Base-by-base conservation (phyloP, 306 rosid genomes). In the Notholithocarpus densiflorus region DNA sequence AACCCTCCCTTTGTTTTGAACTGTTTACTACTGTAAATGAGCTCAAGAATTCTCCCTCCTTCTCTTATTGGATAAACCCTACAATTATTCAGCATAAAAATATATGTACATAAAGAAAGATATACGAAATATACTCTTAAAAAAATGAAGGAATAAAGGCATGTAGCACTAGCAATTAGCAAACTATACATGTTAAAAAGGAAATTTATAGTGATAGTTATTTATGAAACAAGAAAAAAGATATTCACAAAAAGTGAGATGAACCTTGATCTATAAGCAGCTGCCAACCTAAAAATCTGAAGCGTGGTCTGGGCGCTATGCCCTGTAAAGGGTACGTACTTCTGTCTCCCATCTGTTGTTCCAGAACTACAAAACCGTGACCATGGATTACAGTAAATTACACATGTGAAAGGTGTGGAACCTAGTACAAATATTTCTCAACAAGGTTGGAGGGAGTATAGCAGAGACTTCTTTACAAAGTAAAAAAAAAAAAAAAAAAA, bases 221-320 rank as follows among this genome's bases (percentile, higher is more conserved):
- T 40, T 40, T 2, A 40, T 40, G 45, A 40, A 2, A 8, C 45
- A 40, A 40, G 11, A 8, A 37, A 40, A 40, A 40, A 40, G 10
- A 37, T 37, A 2, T 4, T 4, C 1, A 51, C 1, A 24, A n/a
- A 26, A 53, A 69, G 37, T 26, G 57, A 69, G 29, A 59, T 27
- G 57, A 59, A 93, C 98, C 97, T 94, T 88, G 98, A 89, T 86
- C 97, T 92, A 64, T 86, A 89, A 19, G 98, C 97, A 34, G 98
- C 95, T 29, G 98, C 91, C 79, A 95, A 40, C 34, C 94, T 89
- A 80, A 92, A 91, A 23, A 88, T 93, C 78, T 89, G 98, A 80
- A 95, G 98, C 5, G 98, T 95, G 31, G 98, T 92, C 81, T 92
- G 92, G 6, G 98, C 95, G 69, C 94, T 95, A 7, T 92, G 96